Evolutionary conservation across 129 eudicot genomes (phyloP).

Genomic region (Calendula officinalis): DNA sequence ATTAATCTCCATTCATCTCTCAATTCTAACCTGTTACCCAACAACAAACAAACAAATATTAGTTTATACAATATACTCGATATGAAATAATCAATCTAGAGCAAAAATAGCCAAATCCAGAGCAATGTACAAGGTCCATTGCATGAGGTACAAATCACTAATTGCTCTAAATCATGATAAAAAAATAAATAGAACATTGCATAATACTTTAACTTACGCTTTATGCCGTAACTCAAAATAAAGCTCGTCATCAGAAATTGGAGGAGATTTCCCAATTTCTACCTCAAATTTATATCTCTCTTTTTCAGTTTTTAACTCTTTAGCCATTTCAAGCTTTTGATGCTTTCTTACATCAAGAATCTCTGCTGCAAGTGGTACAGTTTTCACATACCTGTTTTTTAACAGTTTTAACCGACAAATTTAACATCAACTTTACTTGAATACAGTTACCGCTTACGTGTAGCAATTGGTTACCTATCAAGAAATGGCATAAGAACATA

Average conservation of each 20-base stretch:
- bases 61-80: neutral
- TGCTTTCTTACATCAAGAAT: constrained; percentile 77
- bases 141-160: neutral
- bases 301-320: constrained; percentile 67
- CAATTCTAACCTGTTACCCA: constrained; percentile 66
- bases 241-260: constrained; percentile 80
- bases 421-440: neutral
- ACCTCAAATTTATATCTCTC: constrained; percentile 76
- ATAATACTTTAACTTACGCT: constrained; percentile 55
- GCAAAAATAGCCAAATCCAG: neutral
- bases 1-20: constrained; percentile 84
- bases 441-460: neutral
- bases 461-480: constrained; percentile 64
- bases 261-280: constrained; percentile 97
- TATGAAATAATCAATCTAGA: neutral
- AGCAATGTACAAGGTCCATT: constrained; percentile 4
- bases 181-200: neutral
- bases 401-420: neutral
- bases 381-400: constrained; percentile 74
- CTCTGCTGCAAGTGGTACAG: constrained; percentile 94
- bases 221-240: constrained; percentile 73
- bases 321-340: constrained; percentile 92
- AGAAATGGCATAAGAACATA: constrained; percentile 96
- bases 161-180: neutral
- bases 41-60: constrained; percentile 23